Evolutionary conservation across 306 rosid species (phyloP).

Genomic region (Casuarina glauca): DNA sequence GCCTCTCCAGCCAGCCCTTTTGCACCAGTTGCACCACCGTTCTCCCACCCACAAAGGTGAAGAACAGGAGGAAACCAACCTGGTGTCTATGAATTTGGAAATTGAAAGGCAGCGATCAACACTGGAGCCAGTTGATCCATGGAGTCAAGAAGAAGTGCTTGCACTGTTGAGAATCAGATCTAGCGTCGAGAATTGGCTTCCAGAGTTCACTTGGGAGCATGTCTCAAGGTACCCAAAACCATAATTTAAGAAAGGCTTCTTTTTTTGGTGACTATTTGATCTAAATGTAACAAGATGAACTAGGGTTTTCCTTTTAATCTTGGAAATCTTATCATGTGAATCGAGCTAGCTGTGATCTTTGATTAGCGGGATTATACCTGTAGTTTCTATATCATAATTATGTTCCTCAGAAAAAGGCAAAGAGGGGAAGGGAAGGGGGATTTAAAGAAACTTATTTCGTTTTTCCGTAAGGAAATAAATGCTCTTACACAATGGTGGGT

Average conservation of each 20-base stretch:
- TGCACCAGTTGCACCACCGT: constrained; percentile 43
- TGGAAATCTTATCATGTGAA: not conserved
- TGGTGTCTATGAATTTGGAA: constrained; percentile 34
- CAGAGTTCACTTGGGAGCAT: constrained; percentile 81
- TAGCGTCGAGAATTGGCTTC: constrained; percentile 68
- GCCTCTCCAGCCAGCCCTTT: constrained; percentile 37
- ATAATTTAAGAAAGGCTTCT: too few species aligned
- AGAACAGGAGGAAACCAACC: constrained; percentile 22
- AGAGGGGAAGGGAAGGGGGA: constrained; percentile 14
- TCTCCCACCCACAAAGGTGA: constrained; percentile 22
- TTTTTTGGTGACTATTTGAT: too few species aligned
- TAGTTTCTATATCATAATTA: not conserved
- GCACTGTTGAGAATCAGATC: constrained; percentile 87
- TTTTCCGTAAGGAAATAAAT: constrained; percentile 31
- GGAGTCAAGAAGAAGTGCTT: constrained; percentile 71
- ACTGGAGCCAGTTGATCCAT: constrained; percentile 34
- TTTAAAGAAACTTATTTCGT: constrained; percentile 6
- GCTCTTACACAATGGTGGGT: constrained; percentile 39
- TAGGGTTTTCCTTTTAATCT: not conserved
- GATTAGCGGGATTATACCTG: not conserved
- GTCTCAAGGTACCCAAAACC: constrained; percentile 62
- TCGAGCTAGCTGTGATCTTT: not conserved
- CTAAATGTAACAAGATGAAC: not conserved
- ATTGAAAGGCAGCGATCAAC: constrained; percentile 32
- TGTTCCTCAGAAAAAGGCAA: constrained; percentile 4